Base-by-base conservation (phyloP, 2,329 filamentous ascomycete genomes). In the Thelonectria discophora region DNA sequence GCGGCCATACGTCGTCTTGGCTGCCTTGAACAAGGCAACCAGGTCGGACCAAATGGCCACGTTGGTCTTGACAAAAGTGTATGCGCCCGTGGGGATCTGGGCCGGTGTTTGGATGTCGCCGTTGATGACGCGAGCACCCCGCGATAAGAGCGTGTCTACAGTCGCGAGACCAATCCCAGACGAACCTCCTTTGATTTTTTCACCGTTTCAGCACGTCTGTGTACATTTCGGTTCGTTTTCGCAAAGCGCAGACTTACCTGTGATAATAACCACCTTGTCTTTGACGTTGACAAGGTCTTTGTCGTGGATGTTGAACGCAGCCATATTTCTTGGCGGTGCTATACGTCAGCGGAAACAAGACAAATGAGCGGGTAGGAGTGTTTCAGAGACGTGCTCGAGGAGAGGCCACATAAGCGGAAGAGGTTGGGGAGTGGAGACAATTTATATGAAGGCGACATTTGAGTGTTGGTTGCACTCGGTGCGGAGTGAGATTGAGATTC, bases 1-100 rank as follows among this genome's bases (percentile, higher is more conserved):
- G 63, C 92, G 90, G 70, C 93, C 91, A 64, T 91, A 85, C 54
- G 91, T 88, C 11, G 79, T 73, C 59, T 81, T 79, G 2, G 84
- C 75, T 56, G 77, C 72, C 56, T 82, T 81, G 76, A 88, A 88
- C 11, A 88, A 76, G 0, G 75, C 73, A 12, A 78, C 73, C 9
- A 86, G 78, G 8, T 83, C 80, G 3, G 73, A 63, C 85, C 85
- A 88, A 15, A 75, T 71, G 1, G 79, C 75, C 2, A 86, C 83
- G 62, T 87, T 77, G 3, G 80, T 79, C 61, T 78, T 69, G 34
- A 81, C 64, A 56, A 81, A 77, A 1, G 68, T 55, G 58, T 81
- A 78, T 3, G 65, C 40, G 5, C 61, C 60, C 13, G 60, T 42
- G 11, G 67, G 68, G 11, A 65, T 62, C 50, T 64, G 62, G 0